Evolutionary conservation across 2,329 filamentous ascomycete species (phyloP).

Genomic region (Alternaria sp.): DNA sequence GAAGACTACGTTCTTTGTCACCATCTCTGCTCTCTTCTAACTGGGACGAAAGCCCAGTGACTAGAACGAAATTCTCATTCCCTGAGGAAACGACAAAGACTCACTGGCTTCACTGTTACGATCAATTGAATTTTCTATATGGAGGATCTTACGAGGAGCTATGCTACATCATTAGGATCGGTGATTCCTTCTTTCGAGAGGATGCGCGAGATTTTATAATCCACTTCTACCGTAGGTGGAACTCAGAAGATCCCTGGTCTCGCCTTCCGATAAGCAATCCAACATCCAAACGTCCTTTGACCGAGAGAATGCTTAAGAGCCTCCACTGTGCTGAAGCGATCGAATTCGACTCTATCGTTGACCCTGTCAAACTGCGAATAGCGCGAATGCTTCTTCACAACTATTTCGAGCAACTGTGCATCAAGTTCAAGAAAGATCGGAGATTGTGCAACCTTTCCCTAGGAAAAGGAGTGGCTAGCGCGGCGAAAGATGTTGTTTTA

Average conservation of each 20-base stretch:
- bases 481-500: conserved; percentile 7
- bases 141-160: conserved; percentile 1
- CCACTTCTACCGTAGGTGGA: conserved; percentile 11
- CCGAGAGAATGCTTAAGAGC: conserved; percentile 11
- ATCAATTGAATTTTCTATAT: conserved; percentile 10
- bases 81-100: neutral
- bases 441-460: conserved; percentile 1
- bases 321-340: conserved; percentile 7
- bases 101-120: conserved; percentile 7
- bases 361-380: conserved; percentile 4
- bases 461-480: conserved; percentile 2
- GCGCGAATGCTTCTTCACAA: conserved; percentile 4
- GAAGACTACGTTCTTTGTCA: neutral
- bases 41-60: conserved; percentile 2
- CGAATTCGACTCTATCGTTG: conserved; percentile 1
- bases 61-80: conserved; percentile 3
- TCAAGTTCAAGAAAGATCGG: conserved; percentile 1
- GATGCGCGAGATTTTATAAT: conserved; percentile 8
- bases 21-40: conserved; percentile 4
- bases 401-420: neutral
- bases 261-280: conserved; percentile 7
- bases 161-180: neutral
- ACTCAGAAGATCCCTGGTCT: conserved; percentile 12
- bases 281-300: conserved; percentile 6
- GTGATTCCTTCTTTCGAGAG: conserved; percentile 6